phyloP scores from a whole-genome alignment of 495 filamentous ascomycete genomes.

The Gamarada debralockiae region DNA sequence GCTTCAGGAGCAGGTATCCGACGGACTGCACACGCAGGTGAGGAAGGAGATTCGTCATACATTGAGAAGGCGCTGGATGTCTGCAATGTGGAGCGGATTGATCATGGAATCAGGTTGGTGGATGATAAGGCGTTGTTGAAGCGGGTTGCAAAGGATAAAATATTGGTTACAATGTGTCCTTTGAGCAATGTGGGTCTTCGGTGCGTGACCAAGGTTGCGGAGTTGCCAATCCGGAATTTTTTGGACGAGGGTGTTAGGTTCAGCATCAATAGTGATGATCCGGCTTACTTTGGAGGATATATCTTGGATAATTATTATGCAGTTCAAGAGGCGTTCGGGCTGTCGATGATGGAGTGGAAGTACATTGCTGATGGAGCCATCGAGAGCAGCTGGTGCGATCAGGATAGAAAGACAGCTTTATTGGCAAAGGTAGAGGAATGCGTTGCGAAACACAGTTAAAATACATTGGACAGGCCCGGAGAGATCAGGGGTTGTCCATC shows the following conservation, averaged over 20 bases:
- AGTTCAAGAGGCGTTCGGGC: slow-evolving; percentile 65
- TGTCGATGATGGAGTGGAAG: slow-evolving; percentile 61
- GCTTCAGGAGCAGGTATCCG: slow-evolving; percentile 48
- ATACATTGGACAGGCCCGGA: background rate
- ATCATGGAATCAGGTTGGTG: slow-evolving; percentile 66
- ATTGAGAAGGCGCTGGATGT: slow-evolving; percentile 58
- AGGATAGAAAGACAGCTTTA: slow-evolving; percentile 42
- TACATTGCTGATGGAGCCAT: slow-evolving; percentile 58
- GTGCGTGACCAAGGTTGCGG: slow-evolving; percentile 49
- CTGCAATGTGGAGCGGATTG: slow-evolving; percentile 58
- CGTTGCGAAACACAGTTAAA: slow-evolving; percentile 11
- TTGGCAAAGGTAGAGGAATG: slow-evolving; percentile 31
- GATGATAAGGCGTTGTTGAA: slow-evolving; percentile 57
- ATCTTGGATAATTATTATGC: slow-evolving; percentile 73
- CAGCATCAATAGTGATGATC: slow-evolving; percentile 73
- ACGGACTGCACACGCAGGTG: slow-evolving; percentile 68
- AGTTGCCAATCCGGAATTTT: slow-evolving; percentile 62
- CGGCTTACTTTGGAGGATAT: slow-evolving; percentile 78
- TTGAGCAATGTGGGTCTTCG: slow-evolving; percentile 66
- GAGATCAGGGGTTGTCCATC: background rate
- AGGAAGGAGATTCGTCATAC: slow-evolving; percentile 68
- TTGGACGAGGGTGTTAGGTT: slow-evolving; percentile 63
- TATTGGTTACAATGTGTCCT: slow-evolving; percentile 67
- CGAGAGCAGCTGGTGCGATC: slow-evolving; percentile 54
- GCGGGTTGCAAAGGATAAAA: slow-evolving; percentile 49